Evolutionary conservation across 495 filamentous ascomycete species (phyloP), one percentile per base, ranked within the genome.

Genomic region (Lasiosphaeria miniovina): DNA sequence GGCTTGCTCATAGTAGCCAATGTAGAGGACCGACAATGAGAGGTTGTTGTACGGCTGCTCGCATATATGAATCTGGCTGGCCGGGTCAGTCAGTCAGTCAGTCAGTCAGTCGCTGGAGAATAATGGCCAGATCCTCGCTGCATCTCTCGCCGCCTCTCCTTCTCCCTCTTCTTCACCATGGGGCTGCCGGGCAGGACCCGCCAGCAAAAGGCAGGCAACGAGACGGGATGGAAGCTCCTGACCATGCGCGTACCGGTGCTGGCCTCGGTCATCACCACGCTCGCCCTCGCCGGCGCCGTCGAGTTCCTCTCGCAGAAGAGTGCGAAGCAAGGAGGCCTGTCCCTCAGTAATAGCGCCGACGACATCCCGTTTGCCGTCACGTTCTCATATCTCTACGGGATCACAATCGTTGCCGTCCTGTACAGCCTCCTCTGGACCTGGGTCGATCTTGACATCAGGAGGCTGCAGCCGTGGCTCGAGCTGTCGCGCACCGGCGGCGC

Each of bases 391-490:
- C 49, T 70, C 0, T 75, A 79, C 62, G 55, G 74, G 4, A 72
- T 77, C 3, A 79, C 72, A 3, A 63, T 80, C 9, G 54, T 80
- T 40, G 68, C 77, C 0, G 78, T 81, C 5, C 33, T 71, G 0
- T 80, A 73, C 57, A 74, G 78, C 52, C 64, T 82, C 48, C 31
- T 71, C 0, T 82, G 78, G 79, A 72, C 62, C 50, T 72, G 71
- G 69, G 69, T 82, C 4, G 78, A 80, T 61, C 61, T 79, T 1
- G 75, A 82, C 58, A 60, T 70, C 3, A 77, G 78, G 60, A 70
- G 78, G 6, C 64, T 82, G 15, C 77, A 82, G 52, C 77, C 78
- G 5, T 82, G 67, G 60, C 73, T 74, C 36, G 78, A 82, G 54
- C 64, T 82, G 0, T 79, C 76, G 3, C 72, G 71, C 4, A 35